phyloP scores from a whole-genome alignment of 257 asterid species.

The Haberlea rhodopensis region DNA sequence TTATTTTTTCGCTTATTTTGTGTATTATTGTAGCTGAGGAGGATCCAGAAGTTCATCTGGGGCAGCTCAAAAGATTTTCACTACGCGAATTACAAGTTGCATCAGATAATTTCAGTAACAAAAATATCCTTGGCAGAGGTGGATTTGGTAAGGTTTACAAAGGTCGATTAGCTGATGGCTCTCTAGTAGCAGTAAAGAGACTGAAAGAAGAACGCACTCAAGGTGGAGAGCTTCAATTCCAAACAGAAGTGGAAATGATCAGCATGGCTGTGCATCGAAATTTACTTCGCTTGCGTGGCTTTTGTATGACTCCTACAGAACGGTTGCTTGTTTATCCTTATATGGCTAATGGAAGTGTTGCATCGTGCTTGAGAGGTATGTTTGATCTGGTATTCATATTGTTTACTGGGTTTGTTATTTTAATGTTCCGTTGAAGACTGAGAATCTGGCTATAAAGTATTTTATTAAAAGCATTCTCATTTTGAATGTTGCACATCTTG shows the following conservation, averaged over 20 bases:
- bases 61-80: constrained; percentile 84
- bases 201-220: constrained; percentile 84
- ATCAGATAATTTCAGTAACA: constrained; percentile 67
- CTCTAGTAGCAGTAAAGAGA: constrained; percentile 84
- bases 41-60: constrained; percentile 91
- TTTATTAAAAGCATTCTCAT: constrained; percentile 1
- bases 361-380: constrained; percentile 93
- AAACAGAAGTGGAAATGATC: constrained; percentile 92
- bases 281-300: constrained; percentile 79
- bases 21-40: constrained; percentile 69
- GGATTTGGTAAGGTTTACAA: constrained; percentile 91
- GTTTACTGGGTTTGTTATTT: no score
- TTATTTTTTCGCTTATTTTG: constrained; percentile 12
- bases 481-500: not conserved
- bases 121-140: constrained; percentile 76
- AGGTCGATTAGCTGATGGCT: constrained; percentile 85
- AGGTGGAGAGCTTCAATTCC: constrained; percentile 87
- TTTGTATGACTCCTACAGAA: constrained; percentile 92
- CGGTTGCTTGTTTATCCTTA: constrained; percentile 90
- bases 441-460: no score
- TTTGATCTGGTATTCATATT: constrained; percentile 17
- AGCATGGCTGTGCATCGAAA: constrained; percentile 91
- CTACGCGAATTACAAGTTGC: constrained; percentile 87
- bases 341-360: constrained; percentile 93
- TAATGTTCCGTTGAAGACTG: no score